These are phyloP conservation scores for Talaromyces trachyspermus DNA, from an alignment of 495 filamentous ascomycete species.

Conservation along the genomic window DNA sequence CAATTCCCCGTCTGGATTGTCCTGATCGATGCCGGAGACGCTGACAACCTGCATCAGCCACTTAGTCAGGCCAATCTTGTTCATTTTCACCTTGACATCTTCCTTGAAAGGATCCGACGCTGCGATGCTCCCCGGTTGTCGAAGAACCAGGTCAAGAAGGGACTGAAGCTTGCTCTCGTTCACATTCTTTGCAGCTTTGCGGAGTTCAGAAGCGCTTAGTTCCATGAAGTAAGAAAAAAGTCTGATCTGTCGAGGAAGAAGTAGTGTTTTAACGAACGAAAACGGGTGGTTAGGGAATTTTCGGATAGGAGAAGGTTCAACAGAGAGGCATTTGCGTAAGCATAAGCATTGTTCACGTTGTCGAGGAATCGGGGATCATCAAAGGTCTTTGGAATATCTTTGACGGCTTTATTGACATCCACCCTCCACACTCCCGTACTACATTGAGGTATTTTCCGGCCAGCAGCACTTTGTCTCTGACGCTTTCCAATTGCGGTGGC, in stretches of 20 bases:
- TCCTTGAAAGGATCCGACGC: constrained; percentile 95
- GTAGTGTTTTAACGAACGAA: constrained; percentile 92
- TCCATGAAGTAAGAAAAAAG: constrained; percentile 96
- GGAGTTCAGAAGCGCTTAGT: constrained; percentile 75
- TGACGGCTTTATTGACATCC: constrained; percentile 81
- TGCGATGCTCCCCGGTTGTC: constrained; percentile 89
- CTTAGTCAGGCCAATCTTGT: constrained; percentile 83
- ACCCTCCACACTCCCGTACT: constrained; percentile 95
- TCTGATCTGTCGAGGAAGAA: constrained; percentile 98
- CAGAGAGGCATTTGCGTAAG: constrained; percentile 90
- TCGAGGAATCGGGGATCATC: constrained; percentile 86
- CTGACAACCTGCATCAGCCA: constrained; percentile 94
- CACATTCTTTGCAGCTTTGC: constrained; percentile 77
- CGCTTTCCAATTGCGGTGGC: constrained; percentile 83
- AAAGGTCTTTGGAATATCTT: constrained; percentile 83
- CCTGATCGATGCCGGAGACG: constrained; percentile 88
- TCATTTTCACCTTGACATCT: constrained; percentile 95
- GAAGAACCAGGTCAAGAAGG: constrained; percentile 85
- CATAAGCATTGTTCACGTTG: constrained; percentile 91
- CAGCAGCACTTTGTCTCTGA: constrained; percentile 88
- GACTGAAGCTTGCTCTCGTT: constrained; percentile 92
- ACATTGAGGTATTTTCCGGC: constrained; percentile 98
- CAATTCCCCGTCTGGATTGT: constrained; percentile 52
- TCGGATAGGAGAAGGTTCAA: constrained; percentile 86
- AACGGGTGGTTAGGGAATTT: constrained; percentile 76